phyloP scores from a whole-genome alignment of 768 basidiomycete genomes.

The Panellus pusillus region DNA sequence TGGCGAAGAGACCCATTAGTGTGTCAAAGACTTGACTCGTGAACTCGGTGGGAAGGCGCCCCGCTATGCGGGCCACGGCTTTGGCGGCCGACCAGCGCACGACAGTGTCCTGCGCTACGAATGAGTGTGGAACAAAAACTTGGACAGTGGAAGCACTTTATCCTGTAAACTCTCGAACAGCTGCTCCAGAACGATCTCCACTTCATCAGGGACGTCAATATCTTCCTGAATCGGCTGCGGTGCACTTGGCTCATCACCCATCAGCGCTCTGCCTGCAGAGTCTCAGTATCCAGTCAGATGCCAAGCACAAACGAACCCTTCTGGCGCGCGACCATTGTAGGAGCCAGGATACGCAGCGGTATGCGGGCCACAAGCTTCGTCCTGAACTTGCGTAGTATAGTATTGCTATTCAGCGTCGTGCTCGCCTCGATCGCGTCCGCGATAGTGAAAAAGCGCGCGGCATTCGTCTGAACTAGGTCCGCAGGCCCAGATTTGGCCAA shows the following conservation, averaged over 20 bases:
- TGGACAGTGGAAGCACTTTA: constrained; percentile 49
- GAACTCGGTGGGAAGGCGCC: constrained; percentile 75
- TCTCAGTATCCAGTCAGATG: neutral
- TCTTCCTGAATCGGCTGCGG: constrained; percentile 33
- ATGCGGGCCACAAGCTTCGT: constrained; percentile 69
- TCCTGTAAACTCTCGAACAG: constrained; percentile 78
- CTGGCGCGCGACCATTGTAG: constrained; percentile 34
- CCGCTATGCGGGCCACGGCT: constrained; percentile 81
- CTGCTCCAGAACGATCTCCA: constrained; percentile 72
- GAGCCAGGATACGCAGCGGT: constrained; percentile 62
- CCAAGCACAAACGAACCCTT: constrained; percentile 37
- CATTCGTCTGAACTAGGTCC: constrained; percentile 48
- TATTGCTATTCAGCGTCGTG: constrained; percentile 49
- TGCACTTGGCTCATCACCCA: constrained; percentile 23
- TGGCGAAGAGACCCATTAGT: constrained; percentile 71
- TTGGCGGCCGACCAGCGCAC: constrained; percentile 96
- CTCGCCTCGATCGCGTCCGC: constrained; percentile 42
- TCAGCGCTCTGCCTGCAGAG: constrained; percentile 32
- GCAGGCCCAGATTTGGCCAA: constrained; percentile 63
- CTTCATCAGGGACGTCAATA: constrained; percentile 72
- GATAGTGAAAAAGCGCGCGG: constrained; percentile 46
- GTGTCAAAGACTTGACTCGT: constrained; percentile 81
- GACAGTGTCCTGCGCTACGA: constrained; percentile 72
- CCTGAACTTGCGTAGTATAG: constrained; percentile 65
- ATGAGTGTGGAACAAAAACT: constrained; percentile 4